Percentiles rank a stretch among this genome's conserved stretches.
Evolutionary conservation across 169 alveolate genomes (phyloP).

Genomic region (Condylostoma magnum): DNA sequence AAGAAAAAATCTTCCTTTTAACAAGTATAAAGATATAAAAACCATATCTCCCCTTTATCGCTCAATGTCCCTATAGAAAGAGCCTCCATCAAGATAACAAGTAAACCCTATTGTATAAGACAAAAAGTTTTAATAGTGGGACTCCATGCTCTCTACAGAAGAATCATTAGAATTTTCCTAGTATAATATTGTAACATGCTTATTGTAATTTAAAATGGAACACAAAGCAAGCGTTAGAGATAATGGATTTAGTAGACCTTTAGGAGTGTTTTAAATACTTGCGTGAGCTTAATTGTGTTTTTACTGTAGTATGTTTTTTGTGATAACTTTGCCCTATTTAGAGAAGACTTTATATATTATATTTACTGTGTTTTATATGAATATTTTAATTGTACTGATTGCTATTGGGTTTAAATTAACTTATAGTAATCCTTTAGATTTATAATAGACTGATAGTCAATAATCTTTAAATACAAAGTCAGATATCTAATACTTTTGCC

Average conservation of each 20-base stretch:
- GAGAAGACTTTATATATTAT: not conserved
- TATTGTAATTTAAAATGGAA: not conserved
- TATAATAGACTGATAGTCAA: not conserved
- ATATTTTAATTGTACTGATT: not conserved
- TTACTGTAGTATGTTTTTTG: not conserved
- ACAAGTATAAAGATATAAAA: too few species aligned
- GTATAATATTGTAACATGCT: too few species aligned
- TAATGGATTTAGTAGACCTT: not conserved
- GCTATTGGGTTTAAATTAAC: not conserved
- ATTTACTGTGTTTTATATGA: not conserved
- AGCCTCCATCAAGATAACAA: too few species aligned
- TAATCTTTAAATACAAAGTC: not conserved
- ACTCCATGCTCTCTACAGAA: too few species aligned
- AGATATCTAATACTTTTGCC: conserved; percentile 14
- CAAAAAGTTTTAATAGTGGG: too few species aligned
- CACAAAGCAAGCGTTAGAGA: not conserved
- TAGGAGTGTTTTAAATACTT: not conserved
- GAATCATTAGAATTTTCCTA: too few species aligned
- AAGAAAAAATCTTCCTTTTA: too few species aligned
- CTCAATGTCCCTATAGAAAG: too few species aligned
- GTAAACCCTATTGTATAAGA: too few species aligned
- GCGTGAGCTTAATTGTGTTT: not conserved
- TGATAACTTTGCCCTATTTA: not conserved
- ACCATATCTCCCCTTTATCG: too few species aligned
- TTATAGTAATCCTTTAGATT: not conserved